Conservation (phyloP, 2,329 filamentous ascomycete genomes). For the Alternaria rosae region DNA sequence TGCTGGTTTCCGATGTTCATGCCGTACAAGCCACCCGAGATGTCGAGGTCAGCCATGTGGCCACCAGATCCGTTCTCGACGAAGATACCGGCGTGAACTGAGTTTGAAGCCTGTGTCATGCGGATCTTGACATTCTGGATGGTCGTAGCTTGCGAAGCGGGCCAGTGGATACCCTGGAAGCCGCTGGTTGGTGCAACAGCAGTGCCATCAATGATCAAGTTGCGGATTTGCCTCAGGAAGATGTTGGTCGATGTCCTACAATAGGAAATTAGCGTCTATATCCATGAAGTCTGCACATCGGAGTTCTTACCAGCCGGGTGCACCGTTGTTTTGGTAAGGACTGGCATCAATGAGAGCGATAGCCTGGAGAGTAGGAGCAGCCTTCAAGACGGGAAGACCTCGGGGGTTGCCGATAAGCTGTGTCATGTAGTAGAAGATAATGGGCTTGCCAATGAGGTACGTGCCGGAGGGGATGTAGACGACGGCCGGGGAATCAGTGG, state of each 20-base stretch:
- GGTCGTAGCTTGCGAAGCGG: constrained; percentile 56
- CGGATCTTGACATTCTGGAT: constrained; percentile 57
- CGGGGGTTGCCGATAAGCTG: constrained; percentile 68
- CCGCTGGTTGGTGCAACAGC: constrained; percentile 55
- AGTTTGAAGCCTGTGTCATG: constrained; percentile 53
- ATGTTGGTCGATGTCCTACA: constrained; percentile 66
- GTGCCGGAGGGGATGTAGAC: constrained; percentile 67
- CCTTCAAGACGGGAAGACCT: constrained; percentile 63
- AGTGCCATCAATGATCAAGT: constrained; percentile 68
- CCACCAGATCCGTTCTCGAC: constrained; percentile 57
- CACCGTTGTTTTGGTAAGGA: constrained; percentile 54
- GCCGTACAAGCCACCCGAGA: constrained; percentile 54
- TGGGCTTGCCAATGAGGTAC: constrained; percentile 59
- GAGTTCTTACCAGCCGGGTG: constrained; percentile 55
- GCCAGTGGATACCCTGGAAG: constrained; percentile 60
- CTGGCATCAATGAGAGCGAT: constrained; percentile 67
- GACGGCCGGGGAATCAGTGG: constrained; percentile 62
- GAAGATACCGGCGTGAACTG: constrained; percentile 58
- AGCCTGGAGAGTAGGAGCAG: constrained; percentile 60
- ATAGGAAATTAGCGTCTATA: too few species aligned
- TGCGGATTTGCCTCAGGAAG: constrained; percentile 71
- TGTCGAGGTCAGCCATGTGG: constrained; percentile 57
- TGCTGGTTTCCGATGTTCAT: constrained; percentile 58
- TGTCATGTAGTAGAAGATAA: constrained; percentile 71
- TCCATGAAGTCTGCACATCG: too few species aligned